phyloP scores from a whole-genome alignment of 2,329 filamentous ascomycete genomes.

The Phaeosphaeriaceae sp. region DNA sequence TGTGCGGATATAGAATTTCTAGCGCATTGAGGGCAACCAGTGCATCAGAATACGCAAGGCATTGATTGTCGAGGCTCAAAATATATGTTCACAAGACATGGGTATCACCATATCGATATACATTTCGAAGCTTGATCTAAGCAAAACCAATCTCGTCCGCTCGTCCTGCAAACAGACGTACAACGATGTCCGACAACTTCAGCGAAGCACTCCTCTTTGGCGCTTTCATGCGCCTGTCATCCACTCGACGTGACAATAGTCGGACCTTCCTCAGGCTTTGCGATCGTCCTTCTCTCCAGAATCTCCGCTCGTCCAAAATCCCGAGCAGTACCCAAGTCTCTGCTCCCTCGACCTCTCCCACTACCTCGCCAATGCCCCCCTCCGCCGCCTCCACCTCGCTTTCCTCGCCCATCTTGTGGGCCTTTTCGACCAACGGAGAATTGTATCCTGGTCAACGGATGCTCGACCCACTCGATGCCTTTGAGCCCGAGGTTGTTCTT shows the following conservation, averaged over 20 bases:
- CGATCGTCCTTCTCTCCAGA: slow-evolving; percentile 7
- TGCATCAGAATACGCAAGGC: too few species aligned
- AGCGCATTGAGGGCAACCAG: too few species aligned
- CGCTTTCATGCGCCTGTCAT: background rate
- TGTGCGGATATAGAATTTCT: too few species aligned
- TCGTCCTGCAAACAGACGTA: background rate
- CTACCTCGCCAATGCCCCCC: slow-evolving; percentile 23
- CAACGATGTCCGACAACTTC: background rate
- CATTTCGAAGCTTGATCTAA: background rate
- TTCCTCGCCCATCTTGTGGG: slow-evolving; percentile 14
- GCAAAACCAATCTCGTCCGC: background rate
- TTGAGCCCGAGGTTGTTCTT: slow-evolving; percentile 64
- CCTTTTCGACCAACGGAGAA: slow-evolving; percentile 45
- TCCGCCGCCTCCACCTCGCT: slow-evolving; percentile 18
- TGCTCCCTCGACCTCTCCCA: slow-evolving; percentile 13
- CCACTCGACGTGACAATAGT: slow-evolving; percentile 18
- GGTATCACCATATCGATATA: background rate
- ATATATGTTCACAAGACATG: background rate
- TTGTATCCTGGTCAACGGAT: slow-evolving; percentile 56
- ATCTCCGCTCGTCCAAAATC: slow-evolving; percentile 15
- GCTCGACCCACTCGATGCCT: slow-evolving; percentile 69
- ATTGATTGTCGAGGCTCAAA: background rate
- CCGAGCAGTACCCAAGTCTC: background rate
- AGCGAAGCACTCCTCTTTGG: background rate
- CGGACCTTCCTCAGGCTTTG: slow-evolving; percentile 15